Evolutionary conservation across 2,329 filamentous ascomycete genomes (phyloP), one percentile per base, ranked within the genome.

Genomic region (Neofusicoccum cordaticola): DNA sequence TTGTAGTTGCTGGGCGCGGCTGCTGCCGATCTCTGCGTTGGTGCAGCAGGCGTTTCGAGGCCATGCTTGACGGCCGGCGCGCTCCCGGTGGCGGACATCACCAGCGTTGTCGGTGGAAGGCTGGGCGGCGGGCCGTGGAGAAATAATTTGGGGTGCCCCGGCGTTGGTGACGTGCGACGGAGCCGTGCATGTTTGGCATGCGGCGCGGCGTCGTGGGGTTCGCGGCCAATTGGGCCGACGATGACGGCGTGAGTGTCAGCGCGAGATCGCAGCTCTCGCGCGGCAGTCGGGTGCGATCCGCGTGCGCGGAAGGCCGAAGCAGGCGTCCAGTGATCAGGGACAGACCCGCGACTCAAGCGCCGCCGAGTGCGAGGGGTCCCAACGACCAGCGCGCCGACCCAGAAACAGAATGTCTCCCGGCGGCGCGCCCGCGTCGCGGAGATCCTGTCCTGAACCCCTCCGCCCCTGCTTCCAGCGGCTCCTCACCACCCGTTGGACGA

Each of bases 1-100:
- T 92, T 93, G 82, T 97, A 98, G 75, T 91, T 89, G 69, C 82
- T 85, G 71, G 74, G 72, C 35, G 71, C 67, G 5, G 68, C 62
- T 15, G 69, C 71, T 34, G 69, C 68, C 64, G 70, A 70, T 51
- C 70, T 66, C 22, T 68, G 66, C 68, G 71, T 72, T 57, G 74
- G 74, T 67, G 72, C 53, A 44, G 39, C 44, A 34, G 50, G 50
- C 7, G 51, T 71, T 37, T 71, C 68, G 15, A 73, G 68, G 44
- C 69, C 71, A 37, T 73, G 68, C 13, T 73, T 69, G 67, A 71
- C 67, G 39, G 61, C 37, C 66, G 67, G 66, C 31, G 69, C 69
- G 66, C 72, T 76, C 71, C 71, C 74, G 58, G 73, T 70, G 50
- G 72, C 70, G 68, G 75, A 74, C 75, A 77, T 77, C 67, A 45